These are phyloP conservation scores for Lactarius pseudohatsudake DNA, from an alignment of 768 basidiomycete species.

Conservation along the genomic window DNA sequence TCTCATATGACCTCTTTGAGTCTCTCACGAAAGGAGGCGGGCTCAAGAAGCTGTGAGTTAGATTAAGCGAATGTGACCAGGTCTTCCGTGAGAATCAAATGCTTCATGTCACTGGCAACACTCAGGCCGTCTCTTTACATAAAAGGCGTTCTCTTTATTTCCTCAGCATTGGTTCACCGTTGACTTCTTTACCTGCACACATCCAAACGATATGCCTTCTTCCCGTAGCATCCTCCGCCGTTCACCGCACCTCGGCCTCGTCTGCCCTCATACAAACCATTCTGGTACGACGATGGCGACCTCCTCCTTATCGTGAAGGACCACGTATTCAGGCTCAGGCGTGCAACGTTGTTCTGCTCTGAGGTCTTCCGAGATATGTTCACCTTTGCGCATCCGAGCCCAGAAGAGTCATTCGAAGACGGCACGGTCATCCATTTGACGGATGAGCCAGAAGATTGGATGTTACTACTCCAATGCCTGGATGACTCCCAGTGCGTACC, in stretches of 20 bases:
- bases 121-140: neutral
- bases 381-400: constrained; percentile 36
- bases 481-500: constrained; percentile 37
- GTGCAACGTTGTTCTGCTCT: constrained; percentile 29
- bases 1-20: neutral
- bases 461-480: constrained; percentile 36
- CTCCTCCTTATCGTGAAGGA: constrained; percentile 36
- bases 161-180: neutral
- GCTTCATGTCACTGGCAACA: neutral
- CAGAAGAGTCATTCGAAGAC: constrained; percentile 36
- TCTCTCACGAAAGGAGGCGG: neutral
- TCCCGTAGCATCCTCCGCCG: neutral
- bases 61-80: neutral
- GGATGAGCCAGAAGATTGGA: constrained; percentile 37
- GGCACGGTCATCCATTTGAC: constrained; percentile 36
- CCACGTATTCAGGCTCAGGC: constrained; percentile 31
- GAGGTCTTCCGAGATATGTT: constrained; percentile 41
- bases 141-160: neutral
- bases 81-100: neutral
- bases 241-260: constrained; percentile 1
- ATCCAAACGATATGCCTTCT: neutral
- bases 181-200: neutral
- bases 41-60: neutral
- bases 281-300: constrained; percentile 41
- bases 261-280: constrained; percentile 21